phyloP scores from a whole-genome alignment of 2,329 filamentous ascomycete species.

The Pseudogymnoascus sp. region DNA sequence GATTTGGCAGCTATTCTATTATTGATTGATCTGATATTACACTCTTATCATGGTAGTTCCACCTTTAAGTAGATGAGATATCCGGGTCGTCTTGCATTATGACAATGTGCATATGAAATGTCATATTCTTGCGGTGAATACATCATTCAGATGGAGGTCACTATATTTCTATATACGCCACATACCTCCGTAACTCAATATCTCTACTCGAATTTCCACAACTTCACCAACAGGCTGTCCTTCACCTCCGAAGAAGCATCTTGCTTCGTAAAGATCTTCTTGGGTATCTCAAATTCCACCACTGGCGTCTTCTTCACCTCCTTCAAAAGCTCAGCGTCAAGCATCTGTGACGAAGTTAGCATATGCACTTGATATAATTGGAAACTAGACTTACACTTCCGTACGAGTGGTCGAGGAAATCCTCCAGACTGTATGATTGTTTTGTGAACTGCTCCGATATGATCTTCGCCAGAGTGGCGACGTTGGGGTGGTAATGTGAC shows the following conservation, averaged over 20 bases:
- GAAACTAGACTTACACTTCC: slow-evolving; percentile 54
- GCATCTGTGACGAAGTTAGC: slow-evolving; percentile 50
- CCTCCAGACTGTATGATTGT: slow-evolving; percentile 87
- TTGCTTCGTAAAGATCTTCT: slow-evolving; percentile 36
- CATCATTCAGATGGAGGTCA: background rate
- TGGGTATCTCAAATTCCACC: slow-evolving; percentile 86
- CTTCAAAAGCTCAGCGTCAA: slow-evolving; percentile 78
- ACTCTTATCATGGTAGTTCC: background rate
- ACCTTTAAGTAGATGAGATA: background rate
- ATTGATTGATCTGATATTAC: background rate
- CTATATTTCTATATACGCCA: background rate
- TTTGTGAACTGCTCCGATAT: slow-evolving; percentile 97
- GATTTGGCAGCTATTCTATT: slow-evolving; percentile 14
- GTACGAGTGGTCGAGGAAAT: slow-evolving; percentile 95
- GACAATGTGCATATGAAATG: background rate
- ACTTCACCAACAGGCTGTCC: slow-evolving; percentile 51
- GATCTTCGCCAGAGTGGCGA: slow-evolving; percentile 88
- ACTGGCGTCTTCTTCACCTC: slow-evolving; percentile 80
- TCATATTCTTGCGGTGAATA: background rate
- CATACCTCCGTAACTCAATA: background rate
- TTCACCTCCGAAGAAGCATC: slow-evolving; percentile 39
- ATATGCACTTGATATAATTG: background rate
- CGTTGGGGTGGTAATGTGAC: slow-evolving; percentile 93
- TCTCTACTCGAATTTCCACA: slow-evolving; percentile 50
- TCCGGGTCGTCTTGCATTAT: background rate